Percentiles rank a stretch among this genome's conserved stretches.
Evolutionary conservation across 129 eudicot genomes (phyloP).

Genomic region (Dittrichia graveolens): DNA sequence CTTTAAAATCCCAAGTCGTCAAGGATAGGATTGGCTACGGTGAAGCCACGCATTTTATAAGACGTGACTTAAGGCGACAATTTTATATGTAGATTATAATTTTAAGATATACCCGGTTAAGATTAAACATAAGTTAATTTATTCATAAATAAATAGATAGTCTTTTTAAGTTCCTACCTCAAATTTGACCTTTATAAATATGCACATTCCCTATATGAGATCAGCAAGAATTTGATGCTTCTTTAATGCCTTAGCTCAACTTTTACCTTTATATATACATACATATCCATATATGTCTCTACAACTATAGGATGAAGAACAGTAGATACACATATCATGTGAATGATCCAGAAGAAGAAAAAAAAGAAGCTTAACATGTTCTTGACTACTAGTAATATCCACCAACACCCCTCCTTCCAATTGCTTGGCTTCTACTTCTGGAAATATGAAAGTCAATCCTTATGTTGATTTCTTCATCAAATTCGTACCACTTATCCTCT

Average conservation of each 20-base stretch:
- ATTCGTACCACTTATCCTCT: constrained; percentile 55
- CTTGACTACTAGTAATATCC: constrained; percentile 35
- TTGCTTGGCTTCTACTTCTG: constrained; percentile 46
- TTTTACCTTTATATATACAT: background rate
- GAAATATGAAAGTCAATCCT: constrained; percentile 33
- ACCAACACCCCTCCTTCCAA: constrained; percentile 29
- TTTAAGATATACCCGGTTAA: no score
- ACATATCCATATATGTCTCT: no score
- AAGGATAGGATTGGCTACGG: no score
- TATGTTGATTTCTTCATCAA: constrained; percentile 42
- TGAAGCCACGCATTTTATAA: no score
- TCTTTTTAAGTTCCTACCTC: no score
- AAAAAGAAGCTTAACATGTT: no score
- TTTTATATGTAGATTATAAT: no score
- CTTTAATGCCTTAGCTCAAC: background rate
- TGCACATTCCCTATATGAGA: background rate
- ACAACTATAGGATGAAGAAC: background rate
- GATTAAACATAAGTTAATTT: no score
- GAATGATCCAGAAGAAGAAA: no score
- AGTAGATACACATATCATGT: background rate
- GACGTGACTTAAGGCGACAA: no score
- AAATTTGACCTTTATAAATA: constrained; percentile 12
- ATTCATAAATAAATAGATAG: no score
- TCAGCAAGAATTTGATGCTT: background rate
- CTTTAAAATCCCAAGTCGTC: no score